phyloP scores from a whole-genome alignment of 2,329 filamentous ascomycete genomes.

The Ophiostoma ulmi region DNA sequence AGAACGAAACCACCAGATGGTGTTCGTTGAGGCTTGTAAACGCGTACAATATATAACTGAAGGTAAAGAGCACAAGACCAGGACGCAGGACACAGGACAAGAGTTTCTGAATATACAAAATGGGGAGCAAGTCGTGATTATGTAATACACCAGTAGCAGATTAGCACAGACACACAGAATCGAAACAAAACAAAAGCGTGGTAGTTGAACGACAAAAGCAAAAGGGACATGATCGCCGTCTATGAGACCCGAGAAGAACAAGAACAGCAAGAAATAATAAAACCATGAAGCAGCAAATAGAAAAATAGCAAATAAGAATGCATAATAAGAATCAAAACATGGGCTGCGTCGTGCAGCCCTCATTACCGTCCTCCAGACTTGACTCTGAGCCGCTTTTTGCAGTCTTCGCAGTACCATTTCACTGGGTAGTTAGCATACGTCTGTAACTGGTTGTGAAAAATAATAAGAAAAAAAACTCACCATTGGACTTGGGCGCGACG shows the following conservation, averaged over 20 bases:
- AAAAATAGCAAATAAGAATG: neutral
- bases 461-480: slow-evolving; percentile 43
- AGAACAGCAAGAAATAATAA: neutral
- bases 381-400: slow-evolving; percentile 61
- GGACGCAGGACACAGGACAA: neutral
- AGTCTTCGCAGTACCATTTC: slow-evolving; percentile 80
- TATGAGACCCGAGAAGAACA: neutral
- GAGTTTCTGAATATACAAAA: neutral
- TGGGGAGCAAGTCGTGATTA: neutral
- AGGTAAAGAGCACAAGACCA: neutral
- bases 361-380: slow-evolving; percentile 35
- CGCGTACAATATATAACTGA: neutral
- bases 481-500: slow-evolving; percentile 69
- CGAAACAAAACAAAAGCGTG: neutral
- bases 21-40: neutral
- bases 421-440: slow-evolving; percentile 41
- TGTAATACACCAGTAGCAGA: neutral
- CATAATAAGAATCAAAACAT: neutral
- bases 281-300: neutral
- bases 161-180: neutral
- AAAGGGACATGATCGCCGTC: slow-evolving; percentile 4
- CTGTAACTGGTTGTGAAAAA: neutral
- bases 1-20: too few species aligned
- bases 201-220: neutral
- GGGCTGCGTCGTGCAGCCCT: slow-evolving; percentile 1